phyloP scores from a whole-genome alignment of 2,329 filamentous ascomycete species.

The Aspergillus clavatus region DNA sequence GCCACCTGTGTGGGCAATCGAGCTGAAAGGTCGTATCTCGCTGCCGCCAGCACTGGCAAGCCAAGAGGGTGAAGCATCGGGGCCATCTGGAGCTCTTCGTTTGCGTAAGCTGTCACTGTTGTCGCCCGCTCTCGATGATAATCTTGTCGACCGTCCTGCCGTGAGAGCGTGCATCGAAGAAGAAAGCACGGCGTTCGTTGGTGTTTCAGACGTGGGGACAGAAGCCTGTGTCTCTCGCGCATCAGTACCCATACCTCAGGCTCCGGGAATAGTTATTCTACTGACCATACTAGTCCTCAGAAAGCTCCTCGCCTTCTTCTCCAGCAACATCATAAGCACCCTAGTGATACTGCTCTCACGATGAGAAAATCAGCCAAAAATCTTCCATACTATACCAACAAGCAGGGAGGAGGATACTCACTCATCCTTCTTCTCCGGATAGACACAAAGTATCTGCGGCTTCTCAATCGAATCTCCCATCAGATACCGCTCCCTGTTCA shows the following conservation, averaged over 20 bases:
- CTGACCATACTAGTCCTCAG: conserved; percentile 1
- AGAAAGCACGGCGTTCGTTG: background rate
- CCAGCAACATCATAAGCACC: conserved; percentile 13
- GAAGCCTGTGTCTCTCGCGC: background rate
- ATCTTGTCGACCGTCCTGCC: background rate
- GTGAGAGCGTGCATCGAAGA: background rate
- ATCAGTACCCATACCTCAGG: background rate
- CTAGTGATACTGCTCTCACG: conserved; percentile 9
- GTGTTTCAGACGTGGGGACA: background rate
- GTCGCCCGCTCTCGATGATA: background rate
- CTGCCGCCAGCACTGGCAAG: background rate
- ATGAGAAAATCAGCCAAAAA: background rate
- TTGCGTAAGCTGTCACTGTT: background rate
- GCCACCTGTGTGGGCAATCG: background rate
- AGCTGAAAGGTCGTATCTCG: conserved; percentile 1
- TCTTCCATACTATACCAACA: background rate
- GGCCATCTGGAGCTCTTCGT: background rate
- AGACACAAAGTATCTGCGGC: conserved; percentile 12
- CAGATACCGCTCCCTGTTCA: conserved; percentile 16
- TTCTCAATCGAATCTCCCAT: conserved; percentile 14
- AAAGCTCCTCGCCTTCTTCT: conserved; percentile 14
- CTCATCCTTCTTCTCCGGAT: conserved; percentile 16
- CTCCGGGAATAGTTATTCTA: background rate
- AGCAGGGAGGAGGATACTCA: conserved; percentile 11
- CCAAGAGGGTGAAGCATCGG: background rate